Percentiles rank a stretch among this genome's conserved stretches.
phyloP scores from a whole-genome alignment of 2,329 filamentous ascomycete species.

The Graphilbum fragrans region DNA sequence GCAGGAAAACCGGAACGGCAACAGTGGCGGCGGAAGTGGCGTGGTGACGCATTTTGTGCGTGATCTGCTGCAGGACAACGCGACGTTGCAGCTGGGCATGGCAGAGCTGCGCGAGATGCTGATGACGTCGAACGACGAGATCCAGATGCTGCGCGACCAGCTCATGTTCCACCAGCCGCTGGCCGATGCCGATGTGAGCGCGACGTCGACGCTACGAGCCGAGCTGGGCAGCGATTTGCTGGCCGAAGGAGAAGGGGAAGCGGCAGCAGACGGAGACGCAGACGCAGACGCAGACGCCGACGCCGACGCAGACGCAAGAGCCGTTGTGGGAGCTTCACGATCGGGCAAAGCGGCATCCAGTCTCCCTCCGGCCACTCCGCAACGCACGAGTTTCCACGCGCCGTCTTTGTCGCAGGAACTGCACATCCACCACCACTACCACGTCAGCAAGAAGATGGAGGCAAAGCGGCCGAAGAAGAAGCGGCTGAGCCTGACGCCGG shows the following conservation, averaged over 20 bases:
- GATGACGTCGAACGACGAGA: constrained; percentile 84
- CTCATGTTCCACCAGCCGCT: constrained; percentile 67
- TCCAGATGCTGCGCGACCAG: constrained; percentile 75
- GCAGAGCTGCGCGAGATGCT: constrained; percentile 86
- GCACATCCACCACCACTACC: constrained; percentile 92
- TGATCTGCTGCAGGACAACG: constrained; percentile 90
- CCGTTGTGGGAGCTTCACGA: no score
- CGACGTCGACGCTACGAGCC: constrained; percentile 49
- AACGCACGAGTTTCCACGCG: constrained; percentile 9
- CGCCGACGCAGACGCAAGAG: constrained; percentile 2
- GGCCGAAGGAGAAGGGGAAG: not conserved
- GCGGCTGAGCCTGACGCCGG: constrained; percentile 49
- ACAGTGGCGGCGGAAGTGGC: constrained; percentile 29
- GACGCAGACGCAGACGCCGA: not conserved
- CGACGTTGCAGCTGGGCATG: constrained; percentile 83
- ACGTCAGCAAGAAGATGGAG: constrained; percentile 49
- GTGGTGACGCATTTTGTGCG: constrained; percentile 95
- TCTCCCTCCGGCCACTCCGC: constrained; percentile 9
- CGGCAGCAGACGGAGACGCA: not conserved
- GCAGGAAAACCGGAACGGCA: constrained; percentile 36
- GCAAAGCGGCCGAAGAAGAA: constrained; percentile 58
- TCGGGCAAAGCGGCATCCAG: not conserved
- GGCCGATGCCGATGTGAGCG: constrained; percentile 24
- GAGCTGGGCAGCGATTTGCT: constrained; percentile 43
- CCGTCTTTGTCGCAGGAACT: constrained; percentile 55